Conservation (phyloP, 805 yeast genomes). For the Suhomyces pyralidae region DNA sequence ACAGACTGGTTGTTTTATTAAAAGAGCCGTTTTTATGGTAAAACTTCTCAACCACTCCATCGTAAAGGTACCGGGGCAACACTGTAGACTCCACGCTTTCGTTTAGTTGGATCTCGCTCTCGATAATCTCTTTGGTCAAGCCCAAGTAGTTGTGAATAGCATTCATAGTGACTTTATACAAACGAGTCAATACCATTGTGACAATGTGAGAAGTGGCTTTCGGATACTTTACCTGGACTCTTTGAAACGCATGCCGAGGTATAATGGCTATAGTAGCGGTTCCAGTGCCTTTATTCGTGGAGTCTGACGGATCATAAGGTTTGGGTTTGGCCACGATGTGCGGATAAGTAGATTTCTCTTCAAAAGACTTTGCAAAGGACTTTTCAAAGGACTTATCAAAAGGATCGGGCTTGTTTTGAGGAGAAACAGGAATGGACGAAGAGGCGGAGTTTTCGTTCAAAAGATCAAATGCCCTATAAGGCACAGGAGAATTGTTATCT, state of each 20-base stretch:
- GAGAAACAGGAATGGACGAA: conserved; percentile 1
- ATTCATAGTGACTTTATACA: conserved; percentile 87
- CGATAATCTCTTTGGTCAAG: conserved; percentile 73
- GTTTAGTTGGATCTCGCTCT: conserved; percentile 70
- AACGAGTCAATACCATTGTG: conserved; percentile 82
- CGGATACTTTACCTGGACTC: conserved; percentile 73
- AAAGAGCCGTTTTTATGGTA: conserved; percentile 6
- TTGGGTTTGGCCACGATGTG: conserved; percentile 70
- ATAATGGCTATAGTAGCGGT: conserved; percentile 85
- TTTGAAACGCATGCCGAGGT: conserved; percentile 77
- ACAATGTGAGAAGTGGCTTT: conserved; percentile 90
- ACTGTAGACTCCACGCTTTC: conserved; percentile 15
- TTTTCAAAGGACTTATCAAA: neutral
- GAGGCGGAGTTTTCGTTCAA: conserved; percentile 6
- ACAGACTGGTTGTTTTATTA: neutral
- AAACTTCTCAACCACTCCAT: conserved; percentile 50
- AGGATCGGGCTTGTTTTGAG: neutral
- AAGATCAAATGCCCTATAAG: neutral
- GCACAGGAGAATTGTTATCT: too few relatives aligned
- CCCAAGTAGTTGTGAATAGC: conserved; percentile 88
- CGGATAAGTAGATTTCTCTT: conserved; percentile 15
- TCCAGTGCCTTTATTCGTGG: neutral
- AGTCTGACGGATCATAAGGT: conserved; percentile 4
- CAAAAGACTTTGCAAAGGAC: too few relatives aligned
- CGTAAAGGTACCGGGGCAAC: conserved; percentile 59